Percentiles rank a stretch among this genome's conserved stretches.
Conservation (phyloP, 169 alveolate genomes). For the Eimeria praecox region DNA sequence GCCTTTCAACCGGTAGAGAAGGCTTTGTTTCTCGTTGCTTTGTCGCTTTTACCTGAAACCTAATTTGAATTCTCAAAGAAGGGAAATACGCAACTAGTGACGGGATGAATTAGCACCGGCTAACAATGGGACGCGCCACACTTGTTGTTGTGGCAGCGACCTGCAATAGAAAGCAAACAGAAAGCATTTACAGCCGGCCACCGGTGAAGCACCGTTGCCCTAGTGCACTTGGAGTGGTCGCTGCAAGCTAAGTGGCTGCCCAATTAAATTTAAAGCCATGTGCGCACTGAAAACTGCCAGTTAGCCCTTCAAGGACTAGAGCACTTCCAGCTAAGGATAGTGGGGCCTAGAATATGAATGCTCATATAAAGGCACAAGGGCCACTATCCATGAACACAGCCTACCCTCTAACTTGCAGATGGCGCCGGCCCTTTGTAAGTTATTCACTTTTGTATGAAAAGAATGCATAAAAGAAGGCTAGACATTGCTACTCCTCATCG, state of each 20-base stretch:
- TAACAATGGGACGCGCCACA: not conserved
- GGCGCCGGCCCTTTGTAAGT: too few species aligned
- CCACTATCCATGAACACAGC: not conserved
- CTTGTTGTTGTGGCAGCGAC: too few species aligned
- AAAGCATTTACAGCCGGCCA: not conserved
- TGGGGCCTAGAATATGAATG: not conserved
- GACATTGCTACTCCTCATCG: too few species aligned
- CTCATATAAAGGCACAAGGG: not conserved
- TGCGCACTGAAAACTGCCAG: not conserved
- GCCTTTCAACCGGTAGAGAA: not conserved
- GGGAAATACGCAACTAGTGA: not conserved
- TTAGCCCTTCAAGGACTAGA: too few species aligned
- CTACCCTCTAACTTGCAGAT: too few species aligned
- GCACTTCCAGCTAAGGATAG: not conserved
- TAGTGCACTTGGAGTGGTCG: not conserved
- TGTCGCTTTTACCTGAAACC: not conserved
- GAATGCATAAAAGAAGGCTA: too few species aligned
- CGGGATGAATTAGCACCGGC: not conserved
- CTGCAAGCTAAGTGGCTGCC: not conserved
- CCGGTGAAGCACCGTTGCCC: not conserved
- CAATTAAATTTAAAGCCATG: not conserved
- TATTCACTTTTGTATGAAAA: too few species aligned
- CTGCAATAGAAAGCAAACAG: not conserved
- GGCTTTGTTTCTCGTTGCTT: not conserved
- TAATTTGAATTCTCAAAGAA: not conserved